Evolutionary conservation across 208 protist genomes (phyloP), one percentile per base, ranked within the genome.

Genomic region (Plasmodiophora brassicae): DNA sequence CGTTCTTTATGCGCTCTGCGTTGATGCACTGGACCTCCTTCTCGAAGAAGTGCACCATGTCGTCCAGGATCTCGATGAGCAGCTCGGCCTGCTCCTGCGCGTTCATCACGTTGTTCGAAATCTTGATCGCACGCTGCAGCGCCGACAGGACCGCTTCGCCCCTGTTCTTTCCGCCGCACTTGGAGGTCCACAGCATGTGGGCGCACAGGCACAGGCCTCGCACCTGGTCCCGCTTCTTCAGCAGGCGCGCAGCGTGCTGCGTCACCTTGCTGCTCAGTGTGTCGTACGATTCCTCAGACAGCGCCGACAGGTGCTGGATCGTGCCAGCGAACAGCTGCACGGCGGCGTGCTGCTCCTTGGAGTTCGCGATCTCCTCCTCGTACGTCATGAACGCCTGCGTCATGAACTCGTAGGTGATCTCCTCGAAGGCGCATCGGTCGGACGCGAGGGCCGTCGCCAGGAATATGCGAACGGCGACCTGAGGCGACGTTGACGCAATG

Each of bases 61-160:
- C 71, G 89, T 98, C 97, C 20, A 98, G 92, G 54, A 98, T 95
- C 35, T 98, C 95, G 71, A 98, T 95, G 93, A 97, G 97, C 35
- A 98, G 93, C 1, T 93, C 85, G 8, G 96, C 91, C 85, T 78
- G 65, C 41, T 78, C 65, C n/a, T 78, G 32, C 32, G 65, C 14
- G n/a, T 78, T 32, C 65, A 78, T 78, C 14, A 78, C 65, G n/a
- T 78, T 92, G 46, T 97, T 93, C 0, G 96, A 95, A 86, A 98
- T 93, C 91, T 97, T 97, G 57, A 97, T 86, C 20, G 95, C 88
- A 25, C 96, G 93, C 91, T 97, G 93, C 65, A 99, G 87, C 89
- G 96, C 97, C 90, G 98, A 95, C 88, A 97, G 57, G 78, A 96
- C 92, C 28, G 93, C 92, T 36, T 94, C 87, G 25, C 94, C 93